Evolutionary conservation across 2,329 filamentous ascomycete species (phyloP).

Genomic region (Penicillium glabrum): DNA sequence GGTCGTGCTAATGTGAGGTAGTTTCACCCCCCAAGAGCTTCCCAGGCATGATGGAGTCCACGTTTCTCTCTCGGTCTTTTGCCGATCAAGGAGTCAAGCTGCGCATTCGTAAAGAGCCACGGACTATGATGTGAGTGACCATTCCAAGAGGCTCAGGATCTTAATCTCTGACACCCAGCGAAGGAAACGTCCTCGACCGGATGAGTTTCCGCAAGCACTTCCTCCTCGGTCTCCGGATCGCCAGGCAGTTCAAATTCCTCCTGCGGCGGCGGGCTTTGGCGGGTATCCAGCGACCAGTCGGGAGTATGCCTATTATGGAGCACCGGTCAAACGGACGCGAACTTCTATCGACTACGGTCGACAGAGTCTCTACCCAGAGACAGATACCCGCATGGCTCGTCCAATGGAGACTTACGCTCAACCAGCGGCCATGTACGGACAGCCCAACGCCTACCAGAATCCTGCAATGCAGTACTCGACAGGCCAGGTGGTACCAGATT

Average conservation of each 20-base stretch:
- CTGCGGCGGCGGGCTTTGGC: conserved; percentile 27
- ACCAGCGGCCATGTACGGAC: conserved; percentile 33
- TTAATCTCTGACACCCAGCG: conserved; percentile 13
- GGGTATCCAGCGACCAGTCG: conserved; percentile 33
- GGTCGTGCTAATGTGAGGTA: conserved; percentile 11
- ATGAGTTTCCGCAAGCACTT: conserved; percentile 38
- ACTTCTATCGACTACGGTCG: conserved; percentile 40
- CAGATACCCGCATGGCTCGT: conserved; percentile 37
- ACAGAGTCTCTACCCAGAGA: conserved; percentile 34
- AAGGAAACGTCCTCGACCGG: conserved; percentile 43
- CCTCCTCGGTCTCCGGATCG: conserved; percentile 41
- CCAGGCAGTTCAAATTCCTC: conserved; percentile 35
- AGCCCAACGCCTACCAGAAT: conserved; percentile 33
- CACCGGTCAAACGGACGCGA: conserved; percentile 39
- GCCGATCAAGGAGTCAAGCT: conserved; percentile 84
- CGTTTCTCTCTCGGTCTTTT: conserved; percentile 76
- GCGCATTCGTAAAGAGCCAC: conserved; percentile 77
- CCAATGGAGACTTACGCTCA: conserved; percentile 39
- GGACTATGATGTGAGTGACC: conserved; percentile 49
- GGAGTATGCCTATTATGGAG: conserved; percentile 38
- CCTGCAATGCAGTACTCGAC: conserved; percentile 37
- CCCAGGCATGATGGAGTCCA: conserved; percentile 78
- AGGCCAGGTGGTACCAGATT: conserved; percentile 38
- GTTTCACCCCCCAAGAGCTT: conserved; percentile 64
- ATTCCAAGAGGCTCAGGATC: neutral